phyloP scores from a whole-genome alignment of 106 monocot genomes.

The Acanthochlamys bracteata region DNA sequence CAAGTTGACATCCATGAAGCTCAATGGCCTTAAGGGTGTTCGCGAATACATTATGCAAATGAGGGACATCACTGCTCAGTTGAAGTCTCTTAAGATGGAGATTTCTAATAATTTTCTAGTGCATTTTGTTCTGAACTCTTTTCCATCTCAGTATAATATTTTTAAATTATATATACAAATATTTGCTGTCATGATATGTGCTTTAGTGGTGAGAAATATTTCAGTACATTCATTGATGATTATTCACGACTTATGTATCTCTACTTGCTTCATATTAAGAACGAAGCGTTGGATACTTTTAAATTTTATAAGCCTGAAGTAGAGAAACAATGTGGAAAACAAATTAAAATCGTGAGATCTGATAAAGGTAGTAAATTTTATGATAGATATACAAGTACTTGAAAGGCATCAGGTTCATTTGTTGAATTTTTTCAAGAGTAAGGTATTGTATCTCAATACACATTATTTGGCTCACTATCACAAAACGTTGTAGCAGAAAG shows the following conservation, averaged over 20 bases:
- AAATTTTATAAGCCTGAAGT: neutral
- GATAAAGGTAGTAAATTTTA: conserved; percentile 13
- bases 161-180: conserved; percentile 10
- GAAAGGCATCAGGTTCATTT: no score
- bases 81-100: neutral
- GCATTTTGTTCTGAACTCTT: conserved; percentile 8
- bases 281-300: neutral
- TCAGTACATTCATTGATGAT: conserved; percentile 10
- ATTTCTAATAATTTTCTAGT: conserved; percentile 9
- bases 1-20: neutral
- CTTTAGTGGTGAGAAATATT: conserved; percentile 1
- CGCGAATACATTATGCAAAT: conserved; percentile 11
- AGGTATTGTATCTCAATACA: conserved; percentile 4
- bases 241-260: conserved; percentile 3
- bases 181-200: neutral
- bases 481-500: neutral
- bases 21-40: neutral
- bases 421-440: neutral
- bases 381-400: neutral
- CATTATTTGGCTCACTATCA: neutral
- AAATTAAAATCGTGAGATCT: conserved; percentile 1
- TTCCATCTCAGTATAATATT: conserved; percentile 5
- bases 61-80: neutral
- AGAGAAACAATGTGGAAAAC: conserved; percentile 1
- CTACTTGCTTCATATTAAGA: conserved; percentile 7